Conservation (phyloP, 2,329 filamentous ascomycete species). For the Cytospora mali region DNA sequence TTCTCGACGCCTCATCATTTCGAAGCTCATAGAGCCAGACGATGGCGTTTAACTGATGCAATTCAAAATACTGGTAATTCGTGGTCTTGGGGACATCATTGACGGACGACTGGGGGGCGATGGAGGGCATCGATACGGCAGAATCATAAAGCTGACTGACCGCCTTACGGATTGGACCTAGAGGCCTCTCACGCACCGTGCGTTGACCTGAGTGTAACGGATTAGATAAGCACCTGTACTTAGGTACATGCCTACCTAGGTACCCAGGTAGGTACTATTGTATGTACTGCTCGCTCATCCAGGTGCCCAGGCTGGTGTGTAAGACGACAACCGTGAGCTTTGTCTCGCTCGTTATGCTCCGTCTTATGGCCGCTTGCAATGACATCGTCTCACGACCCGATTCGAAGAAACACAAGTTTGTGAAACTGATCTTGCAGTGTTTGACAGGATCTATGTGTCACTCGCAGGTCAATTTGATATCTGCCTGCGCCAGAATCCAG, state of each 20-base stretch:
- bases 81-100: neutral
- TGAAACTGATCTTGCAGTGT: constrained; percentile 7
- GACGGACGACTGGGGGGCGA: neutral
- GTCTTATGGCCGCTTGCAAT: too few species aligned
- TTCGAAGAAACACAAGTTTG: neutral
- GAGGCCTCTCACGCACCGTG: neutral
- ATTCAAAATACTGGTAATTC: neutral
- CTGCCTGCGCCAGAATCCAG: neutral
- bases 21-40: neutral
- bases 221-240: neutral
- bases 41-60: neutral
- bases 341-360: too few species aligned
- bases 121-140: neutral
- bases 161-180: neutral
- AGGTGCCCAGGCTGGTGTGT: too few species aligned
- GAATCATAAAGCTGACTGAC: neutral
- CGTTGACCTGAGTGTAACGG: too few species aligned
- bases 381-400: constrained; percentile 1
- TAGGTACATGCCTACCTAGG: neutral
- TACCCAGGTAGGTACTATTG: too few species aligned
- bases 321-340: too few species aligned
- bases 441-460: neutral
- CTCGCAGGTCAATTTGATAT: neutral
- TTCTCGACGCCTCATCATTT: constrained; percentile 11
- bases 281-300: too few species aligned